Base-by-base conservation (phyloP, 148 eudicot genomes). In the Chenopodium berlandieri region DNA sequence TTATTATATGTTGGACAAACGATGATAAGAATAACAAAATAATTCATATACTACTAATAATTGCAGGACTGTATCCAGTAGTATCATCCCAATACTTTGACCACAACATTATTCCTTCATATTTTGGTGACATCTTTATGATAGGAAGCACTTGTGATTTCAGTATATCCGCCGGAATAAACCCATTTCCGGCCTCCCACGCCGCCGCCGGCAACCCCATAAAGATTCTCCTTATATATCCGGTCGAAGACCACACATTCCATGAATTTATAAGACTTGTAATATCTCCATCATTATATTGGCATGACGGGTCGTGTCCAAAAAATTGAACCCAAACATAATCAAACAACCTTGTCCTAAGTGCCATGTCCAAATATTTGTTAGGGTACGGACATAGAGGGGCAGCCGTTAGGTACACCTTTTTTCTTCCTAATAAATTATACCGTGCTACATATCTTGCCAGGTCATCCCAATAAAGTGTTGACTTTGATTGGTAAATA, bases 401-500 rank as follows among this genome's bases (percentile, higher is more conserved):
- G 3, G 86, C 86, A 16, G 88, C 85, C 3, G 81, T 79, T 56
- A 84, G 62, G 82, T 65, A 86, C 78, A 84, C 85, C 40, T 84
- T 77, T 40, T 20, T 56, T 76, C 40, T 82, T 50, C 81, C 78
- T 2, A 0, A 8, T 23, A 22, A 11, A 30, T 85, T 72, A 31
- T 86, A 83, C 3, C 37, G 23, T 1, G 77, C 58, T 6, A 93
- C 68, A 71, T 71, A 85, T 22, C 68, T 75, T 3, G 91, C 92
- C 1, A 93, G 88, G 56, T 76, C 81, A 22, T 81, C 89, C 78
- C 78, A 93, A 80, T 87, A 78, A 7, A 52, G 76, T 2, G 84
- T 72, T 1, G 90, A 82, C 0, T 87, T 91, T 0, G 75, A 76
- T 65, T 73, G 82, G 31, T 91, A 93, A 25, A 93, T 89, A 27